A percentile compares a stretch with the other conserved stretches of the same genome.
Evolutionary conservation across 768 basidiomycete genomes (phyloP).

Genomic region (Amanita exitialis): DNA sequence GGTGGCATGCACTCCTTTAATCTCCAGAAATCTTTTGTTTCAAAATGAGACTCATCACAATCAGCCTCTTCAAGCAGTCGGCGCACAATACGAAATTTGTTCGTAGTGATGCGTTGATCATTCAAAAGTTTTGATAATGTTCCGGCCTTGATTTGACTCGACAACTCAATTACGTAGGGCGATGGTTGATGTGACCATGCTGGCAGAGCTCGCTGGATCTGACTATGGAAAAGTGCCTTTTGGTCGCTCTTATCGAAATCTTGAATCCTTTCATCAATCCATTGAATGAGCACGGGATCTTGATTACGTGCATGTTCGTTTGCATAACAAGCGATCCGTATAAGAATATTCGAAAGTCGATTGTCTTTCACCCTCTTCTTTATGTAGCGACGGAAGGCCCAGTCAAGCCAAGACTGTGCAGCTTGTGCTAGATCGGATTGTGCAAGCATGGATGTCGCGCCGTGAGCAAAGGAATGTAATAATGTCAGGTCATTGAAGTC

Average conservation of each 20-base stretch:
- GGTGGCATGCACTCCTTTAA: conserved; percentile 70
- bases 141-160: conserved; percentile 33
- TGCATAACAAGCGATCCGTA: conserved; percentile 55
- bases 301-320: conserved; percentile 38
- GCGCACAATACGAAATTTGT: conserved; percentile 71
- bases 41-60: conserved; percentile 36
- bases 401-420: conserved; percentile 71
- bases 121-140: conserved; percentile 45
- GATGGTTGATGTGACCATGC: conserved; percentile 70
- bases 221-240: conserved; percentile 6
- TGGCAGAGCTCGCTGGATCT: conserved; percentile 48
- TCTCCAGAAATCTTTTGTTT: conserved; percentile 68
- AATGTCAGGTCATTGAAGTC: conserved; percentile 50
- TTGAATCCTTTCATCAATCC: conserved; percentile 52
- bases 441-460: conserved; percentile 51
- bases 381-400: conserved; percentile 54
- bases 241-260: conserved; percentile 23
- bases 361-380: conserved; percentile 30
- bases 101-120: conserved; percentile 51
- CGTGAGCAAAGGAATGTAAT: conserved; percentile 59
- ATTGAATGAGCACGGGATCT: conserved; percentile 24
- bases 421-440: conserved; percentile 59
- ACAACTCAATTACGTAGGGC: conserved; percentile 30
- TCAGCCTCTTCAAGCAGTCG: conserved; percentile 44
- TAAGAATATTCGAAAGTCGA: conserved; percentile 53